Base-by-base conservation (phyloP, 345 rosid genomes). In the Physaria fendleri region DNA sequence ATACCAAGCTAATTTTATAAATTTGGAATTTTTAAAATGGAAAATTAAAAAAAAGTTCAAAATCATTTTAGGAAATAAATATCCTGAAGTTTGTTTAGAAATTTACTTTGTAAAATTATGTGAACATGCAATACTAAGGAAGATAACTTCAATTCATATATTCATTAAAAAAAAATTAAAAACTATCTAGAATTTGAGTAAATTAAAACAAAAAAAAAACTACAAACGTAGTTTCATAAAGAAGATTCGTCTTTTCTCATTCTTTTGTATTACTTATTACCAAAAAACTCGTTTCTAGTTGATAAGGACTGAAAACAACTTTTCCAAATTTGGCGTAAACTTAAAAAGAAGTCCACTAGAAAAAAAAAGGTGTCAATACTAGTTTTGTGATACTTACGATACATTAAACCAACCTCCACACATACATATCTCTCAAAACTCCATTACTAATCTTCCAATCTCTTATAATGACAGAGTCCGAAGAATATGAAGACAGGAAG, bases 401-500 rank as follows among this genome's bases (percentile, higher is more conserved):
- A 65, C 48, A 44, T 34, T 45, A 3, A 38, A 21, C 8, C 57
- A 47, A 20, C 20, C 18, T 37, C 32, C 14, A 65, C 14, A 24
- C 53, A 56, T 65, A 65, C 13, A 56, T 56, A 56, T 9, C 11
- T 30, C 47, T 65, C 42, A 8, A 28, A 34, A 44, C 30, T 25
- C 39, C 56, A 64, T 6, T 17, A 55, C 4, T 9, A 37, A 23
- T 17, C 13, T 47, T 24, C 40, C 56, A 16, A 34, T 33, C 22
- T 34, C 62, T 44, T 54, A 54, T 32, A 55, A 81, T 79, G 87
- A 46, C 59, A 8, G 75, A 35, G 35, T 29, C 58, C 39, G 12
- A 24, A 1, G 46, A 76, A n/a, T 52, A 74, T 12, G 64, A 55
- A 25, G 16, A 44, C 13, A n/a, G 8, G 40, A 35, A n/a, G 16